Evolutionary conservation across 2,329 filamentous ascomycete species (phyloP).

Genomic region (Lachnellula cervina): DNA sequence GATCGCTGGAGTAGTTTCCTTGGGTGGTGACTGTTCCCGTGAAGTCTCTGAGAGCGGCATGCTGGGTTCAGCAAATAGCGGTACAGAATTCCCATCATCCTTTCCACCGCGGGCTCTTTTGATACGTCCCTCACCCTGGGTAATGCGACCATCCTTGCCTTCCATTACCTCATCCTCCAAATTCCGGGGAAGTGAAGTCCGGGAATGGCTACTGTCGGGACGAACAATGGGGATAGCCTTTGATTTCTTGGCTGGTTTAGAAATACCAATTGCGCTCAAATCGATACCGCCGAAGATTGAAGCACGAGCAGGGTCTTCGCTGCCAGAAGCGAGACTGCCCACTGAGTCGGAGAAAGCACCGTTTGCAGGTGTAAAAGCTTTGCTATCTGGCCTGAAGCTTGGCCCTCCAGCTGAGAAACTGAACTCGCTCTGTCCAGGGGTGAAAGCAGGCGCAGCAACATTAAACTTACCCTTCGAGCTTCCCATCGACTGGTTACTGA

Average conservation of each 20-base stretch:
- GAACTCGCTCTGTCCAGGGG: slow-evolving; percentile 60
- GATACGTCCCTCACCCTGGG: slow-evolving; percentile 61
- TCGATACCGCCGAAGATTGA: slow-evolving; percentile 69
- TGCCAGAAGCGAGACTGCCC: slow-evolving; percentile 43
- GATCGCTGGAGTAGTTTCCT: slow-evolving; percentile 15
- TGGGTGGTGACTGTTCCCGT: slow-evolving; percentile 29
- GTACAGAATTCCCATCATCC: slow-evolving; percentile 67
- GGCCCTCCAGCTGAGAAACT: slow-evolving; percentile 63
- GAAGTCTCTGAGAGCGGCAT: slow-evolving; percentile 32
- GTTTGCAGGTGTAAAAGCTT: slow-evolving; percentile 63
- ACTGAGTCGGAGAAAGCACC: slow-evolving; percentile 42
- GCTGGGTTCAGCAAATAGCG: slow-evolving; percentile 63
- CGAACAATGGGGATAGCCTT: slow-evolving; percentile 80
- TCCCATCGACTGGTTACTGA: slow-evolving; percentile 25
- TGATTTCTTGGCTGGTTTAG: slow-evolving; percentile 64
- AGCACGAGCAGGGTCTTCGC: slow-evolving; percentile 33
- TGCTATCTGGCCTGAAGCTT: slow-evolving; percentile 72
- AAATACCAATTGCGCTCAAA: slow-evolving; percentile 54
- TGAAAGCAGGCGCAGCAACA: slow-evolving; percentile 65
- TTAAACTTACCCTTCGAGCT: slow-evolving; percentile 53
- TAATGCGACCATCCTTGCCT: slow-evolving; percentile 56
- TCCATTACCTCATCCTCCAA: slow-evolving; percentile 40
- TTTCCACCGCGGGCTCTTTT: slow-evolving; percentile 68
- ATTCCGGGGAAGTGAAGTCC: slow-evolving; percentile 21
- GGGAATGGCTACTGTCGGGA: slow-evolving; percentile 50